phyloP scores from a whole-genome alignment of 306 rosid species.

The Quercus variabilis region DNA sequence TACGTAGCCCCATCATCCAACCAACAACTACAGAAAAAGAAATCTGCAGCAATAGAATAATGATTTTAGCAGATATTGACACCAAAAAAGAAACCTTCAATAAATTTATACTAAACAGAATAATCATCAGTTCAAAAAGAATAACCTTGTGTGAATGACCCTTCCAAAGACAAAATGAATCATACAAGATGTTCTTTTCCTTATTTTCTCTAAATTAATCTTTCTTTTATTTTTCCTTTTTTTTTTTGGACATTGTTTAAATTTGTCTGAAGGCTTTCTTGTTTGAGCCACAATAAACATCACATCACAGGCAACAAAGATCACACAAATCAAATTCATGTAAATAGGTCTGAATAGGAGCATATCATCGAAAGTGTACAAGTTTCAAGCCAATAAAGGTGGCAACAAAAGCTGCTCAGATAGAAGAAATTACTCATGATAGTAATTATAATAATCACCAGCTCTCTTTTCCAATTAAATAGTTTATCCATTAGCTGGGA shows the following conservation, averaged over 20 bases:
- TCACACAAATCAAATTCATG: neutral
- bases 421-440: neutral
- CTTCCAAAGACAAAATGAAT: neutral
- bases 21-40: slow-evolving; percentile 72
- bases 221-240: too few species aligned
- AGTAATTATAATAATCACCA: neutral
- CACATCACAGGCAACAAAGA: neutral
- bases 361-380: neutral
- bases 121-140: too few species aligned
- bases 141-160: too few species aligned
- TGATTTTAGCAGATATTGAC: neutral
- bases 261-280: neutral
- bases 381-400: neutral
- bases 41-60: slow-evolving; percentile 52
- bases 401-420: neutral
- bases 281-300: neutral
- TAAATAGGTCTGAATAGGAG: neutral
- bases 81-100: neutral
- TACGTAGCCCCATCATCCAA: slow-evolving; percentile 62
- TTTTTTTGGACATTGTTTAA: too few species aligned
- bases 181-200: too few species aligned
- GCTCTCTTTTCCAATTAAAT: neutral
- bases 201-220: too few species aligned
- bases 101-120: too few species aligned
- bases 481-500: neutral